Base-by-base conservation (phyloP, 192 early-diverging fungal species). In the Borealophlyctis nickersoniae region DNA sequence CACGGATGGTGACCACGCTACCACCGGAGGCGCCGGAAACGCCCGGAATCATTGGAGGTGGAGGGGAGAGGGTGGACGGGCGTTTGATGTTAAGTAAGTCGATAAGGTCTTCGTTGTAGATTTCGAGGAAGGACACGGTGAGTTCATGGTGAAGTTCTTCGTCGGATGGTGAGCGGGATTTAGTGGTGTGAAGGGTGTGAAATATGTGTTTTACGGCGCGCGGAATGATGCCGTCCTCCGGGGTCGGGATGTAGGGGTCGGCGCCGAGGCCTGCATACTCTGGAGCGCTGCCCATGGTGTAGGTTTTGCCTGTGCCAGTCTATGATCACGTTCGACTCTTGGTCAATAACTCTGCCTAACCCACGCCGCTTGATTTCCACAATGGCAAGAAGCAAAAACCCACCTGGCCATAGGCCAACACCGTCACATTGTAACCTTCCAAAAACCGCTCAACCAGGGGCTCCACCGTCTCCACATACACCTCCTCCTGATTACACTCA, bases 31-130 rank as follows among this genome's bases (percentile, higher is more conserved):
- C 39, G 56, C 52, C 16, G 26, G 5, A 13, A 5, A 13, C 23
- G 56, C 56, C 13, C 26, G 29, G 56, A 7, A 4, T 32, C 5
- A 11, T 11, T 54, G 52, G 22, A 11, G 11, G 4, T 27, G 27
- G 84, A 87, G 52, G 81, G 69, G 36, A 78, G 76, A 9, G 74
- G 74, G n/a, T 69, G 69, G 52, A 74, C 76, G 58, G 71, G 72
- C 36, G 73, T 66, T 55, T 76, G 78, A 34, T 27, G 22, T 87
- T 88, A 13, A 98, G 73, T 57, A 99, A 76, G 77, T 99, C 97
- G 7, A 96, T 87, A 5, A 99, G 72, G 33, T 99, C 97, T 68
- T 99, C 97, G 73, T 99, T 99, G 73, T 98, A 98, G 19, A 99
- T 82, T 67, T 99, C 97, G 22, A 99, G 70, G 77, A 96, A 98